Percentiles rank a stretch among this genome's conserved stretches.
These are phyloP conservation scores for Coelastrella sp. DNA, from an alignment of 139 green algal genomes.

Conservation along the genomic window DNA sequence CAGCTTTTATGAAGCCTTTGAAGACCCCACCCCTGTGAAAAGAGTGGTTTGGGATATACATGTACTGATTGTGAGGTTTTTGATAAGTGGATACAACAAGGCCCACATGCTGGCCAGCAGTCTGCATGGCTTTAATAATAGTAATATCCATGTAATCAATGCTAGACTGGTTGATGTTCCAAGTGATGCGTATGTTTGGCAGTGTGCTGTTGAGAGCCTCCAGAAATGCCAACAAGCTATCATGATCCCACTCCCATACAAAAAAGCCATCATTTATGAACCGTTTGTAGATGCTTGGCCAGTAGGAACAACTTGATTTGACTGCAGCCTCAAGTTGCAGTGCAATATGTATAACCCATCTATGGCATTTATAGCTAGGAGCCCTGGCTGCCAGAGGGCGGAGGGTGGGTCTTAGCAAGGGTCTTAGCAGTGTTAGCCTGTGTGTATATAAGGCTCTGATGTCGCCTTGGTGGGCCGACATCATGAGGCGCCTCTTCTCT, in stretches of 20 bases:
- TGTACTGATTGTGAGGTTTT: conserved; percentile 6
- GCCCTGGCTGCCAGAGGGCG: no score
- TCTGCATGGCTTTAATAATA: not conserved
- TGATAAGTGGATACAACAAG: not conserved
- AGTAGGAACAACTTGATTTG: not conserved
- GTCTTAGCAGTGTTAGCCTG: no score
- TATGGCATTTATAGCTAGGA: no score
- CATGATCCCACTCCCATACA: conserved; percentile 4
- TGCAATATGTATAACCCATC: not conserved
- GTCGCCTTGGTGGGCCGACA: no score
- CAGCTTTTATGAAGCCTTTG: conserved; percentile 26
- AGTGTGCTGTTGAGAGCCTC: conserved; percentile 10
- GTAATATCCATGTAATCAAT: conserved; percentile 36
- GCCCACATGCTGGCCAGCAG: not conserved
- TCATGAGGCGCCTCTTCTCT: no score
- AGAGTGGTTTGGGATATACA: conserved; percentile 11
- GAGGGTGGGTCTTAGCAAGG: no score
- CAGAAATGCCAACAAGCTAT: not conserved
- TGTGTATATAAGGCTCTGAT: no score
- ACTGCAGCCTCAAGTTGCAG: not conserved
- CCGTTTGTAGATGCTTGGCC: conserved; percentile 7
- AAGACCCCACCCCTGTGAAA: not conserved
- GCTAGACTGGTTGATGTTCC: not conserved
- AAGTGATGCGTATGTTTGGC: conserved; percentile 8
- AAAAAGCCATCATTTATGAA: conserved; percentile 34